Evolutionary conservation across 768 basidiomycete species (phyloP).

Genomic region (Termitomyces sp.): DNA sequence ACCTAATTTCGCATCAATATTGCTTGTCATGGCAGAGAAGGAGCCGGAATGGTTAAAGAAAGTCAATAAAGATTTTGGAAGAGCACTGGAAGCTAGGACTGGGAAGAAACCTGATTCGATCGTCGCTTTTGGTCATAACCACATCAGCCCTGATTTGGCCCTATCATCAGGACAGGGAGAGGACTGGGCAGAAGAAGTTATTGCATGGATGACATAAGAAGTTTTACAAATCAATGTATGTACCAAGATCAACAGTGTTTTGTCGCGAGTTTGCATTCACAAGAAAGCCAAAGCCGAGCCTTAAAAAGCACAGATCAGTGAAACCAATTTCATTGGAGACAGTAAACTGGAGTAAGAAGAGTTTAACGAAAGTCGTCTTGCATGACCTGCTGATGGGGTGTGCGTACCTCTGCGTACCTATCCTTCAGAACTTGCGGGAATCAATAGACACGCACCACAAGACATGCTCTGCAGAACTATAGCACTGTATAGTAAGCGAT

Average conservation of each 20-base stretch:
- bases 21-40: conserved; percentile 45
- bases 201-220: conserved; percentile 25
- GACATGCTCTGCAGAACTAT: neutral
- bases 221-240: neutral
- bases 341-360: neutral
- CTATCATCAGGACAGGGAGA: conserved; percentile 53
- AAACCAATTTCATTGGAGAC: neutral
- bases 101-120: conserved; percentile 26
- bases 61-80: conserved; percentile 30
- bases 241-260: neutral
- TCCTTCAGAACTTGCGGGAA: neutral
- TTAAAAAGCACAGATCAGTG: neutral
- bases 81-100: conserved; percentile 29
- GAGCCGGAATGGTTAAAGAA: conserved; percentile 44
- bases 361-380: neutral
- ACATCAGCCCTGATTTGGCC: conserved; percentile 49
- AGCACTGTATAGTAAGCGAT: neutral
- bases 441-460: neutral
- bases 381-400: neutral
- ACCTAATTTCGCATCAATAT: too few relatives aligned
- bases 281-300: neutral
- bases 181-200: conserved; percentile 50
- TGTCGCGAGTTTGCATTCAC: neutral
- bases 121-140: conserved; percentile 52
- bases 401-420: neutral